Evolutionary conservation across 2,329 filamentous ascomycete genomes (phyloP), one percentile per base, ranked within the genome.

Genomic region (Colletotrichum euphorbiae): DNA sequence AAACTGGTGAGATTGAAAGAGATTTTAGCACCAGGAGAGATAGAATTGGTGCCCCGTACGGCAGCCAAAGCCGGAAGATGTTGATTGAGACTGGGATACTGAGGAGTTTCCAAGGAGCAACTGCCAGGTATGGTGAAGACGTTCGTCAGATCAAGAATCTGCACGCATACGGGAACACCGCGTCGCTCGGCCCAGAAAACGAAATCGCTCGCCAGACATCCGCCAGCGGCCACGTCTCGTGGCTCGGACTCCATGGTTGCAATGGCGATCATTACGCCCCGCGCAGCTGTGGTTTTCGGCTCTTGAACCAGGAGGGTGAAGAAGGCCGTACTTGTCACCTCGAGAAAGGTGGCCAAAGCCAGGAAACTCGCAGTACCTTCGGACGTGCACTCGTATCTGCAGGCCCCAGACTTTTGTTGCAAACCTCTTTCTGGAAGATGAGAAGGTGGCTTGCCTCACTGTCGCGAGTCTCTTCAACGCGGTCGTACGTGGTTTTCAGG

Each of bases 391-490:
- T 60, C 42, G 13, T 60, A 60, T 17, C 40, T 51, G 57, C 45
- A 60, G 11, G 57, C 12, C 6, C 57, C 57, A 0, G 81, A 1
- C 79, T 81, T 2, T 74, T 78, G n/a, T 73, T 66, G 1, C 78
- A 81, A 50, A 83, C 83, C 40, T 77, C 73, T 63, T 80, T 77
- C 66, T 82, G 80, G 72, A 83, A 83, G 63, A 82, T 80, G 28
- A 78, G 75, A 15, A 82, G 71, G 67, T 83, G 80, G 3, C 81
- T 81, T 17, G 81, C 81, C 72, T 83, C 82, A 48, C 82, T 83
- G 69, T 83, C 78, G 6, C 81, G 77, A 59, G 83, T 83, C 21
- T 56, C 52, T 1, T 19, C 12, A 15, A 56, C 42, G 33, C 52
- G 33, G 4, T 67, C 82, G 77, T 65, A 56, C 0, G 52, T 56